Percentiles rank a stretch among this genome's conserved stretches.
These are phyloP conservation scores for Lipomyces anomalus DNA, from an alignment of 805 yeast species.

Conservation along the genomic window DNA sequence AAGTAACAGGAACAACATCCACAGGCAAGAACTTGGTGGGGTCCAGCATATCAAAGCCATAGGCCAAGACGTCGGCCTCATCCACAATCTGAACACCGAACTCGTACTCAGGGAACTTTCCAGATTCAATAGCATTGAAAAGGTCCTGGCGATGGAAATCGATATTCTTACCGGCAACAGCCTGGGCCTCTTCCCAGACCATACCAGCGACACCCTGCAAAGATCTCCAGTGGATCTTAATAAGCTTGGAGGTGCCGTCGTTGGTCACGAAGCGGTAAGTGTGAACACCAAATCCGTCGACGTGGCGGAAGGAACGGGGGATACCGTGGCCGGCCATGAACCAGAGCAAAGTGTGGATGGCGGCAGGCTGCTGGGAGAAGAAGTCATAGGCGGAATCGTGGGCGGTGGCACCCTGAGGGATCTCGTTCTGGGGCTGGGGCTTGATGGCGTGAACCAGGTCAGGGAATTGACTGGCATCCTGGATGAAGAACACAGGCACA, in stretches of 20 bases:
- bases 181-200: slow-evolving; percentile 42
- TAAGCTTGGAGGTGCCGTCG: slow-evolving; percentile 52
- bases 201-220: slow-evolving; percentile 55
- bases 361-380: slow-evolving; percentile 64
- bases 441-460: slow-evolving; percentile 85
- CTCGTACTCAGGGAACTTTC: slow-evolving; percentile 81
- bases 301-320: slow-evolving; percentile 65
- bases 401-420: slow-evolving; percentile 61
- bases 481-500: slow-evolving; percentile 77
- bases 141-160: slow-evolving; percentile 78
- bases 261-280: slow-evolving; percentile 69
- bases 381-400: slow-evolving; percentile 83
- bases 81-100: slow-evolving; percentile 83
- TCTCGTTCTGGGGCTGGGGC: slow-evolving; percentile 66
- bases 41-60: slow-evolving; percentile 79
- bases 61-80: slow-evolving; percentile 64
- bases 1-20: slow-evolving; percentile 73
- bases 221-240: slow-evolving; percentile 66
- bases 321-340: slow-evolving; percentile 80
- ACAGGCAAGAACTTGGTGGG: slow-evolving; percentile 92
- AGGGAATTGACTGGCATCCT: slow-evolving; percentile 83
- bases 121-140: slow-evolving; percentile 69
- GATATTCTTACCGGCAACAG: slow-evolving; percentile 62
- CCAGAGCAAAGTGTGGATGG: slow-evolving; percentile 66
- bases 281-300: slow-evolving; percentile 84